phyloP scores from a whole-genome alignment of 208 protist genomes.

The Wallacemonas sp. region DNA sequence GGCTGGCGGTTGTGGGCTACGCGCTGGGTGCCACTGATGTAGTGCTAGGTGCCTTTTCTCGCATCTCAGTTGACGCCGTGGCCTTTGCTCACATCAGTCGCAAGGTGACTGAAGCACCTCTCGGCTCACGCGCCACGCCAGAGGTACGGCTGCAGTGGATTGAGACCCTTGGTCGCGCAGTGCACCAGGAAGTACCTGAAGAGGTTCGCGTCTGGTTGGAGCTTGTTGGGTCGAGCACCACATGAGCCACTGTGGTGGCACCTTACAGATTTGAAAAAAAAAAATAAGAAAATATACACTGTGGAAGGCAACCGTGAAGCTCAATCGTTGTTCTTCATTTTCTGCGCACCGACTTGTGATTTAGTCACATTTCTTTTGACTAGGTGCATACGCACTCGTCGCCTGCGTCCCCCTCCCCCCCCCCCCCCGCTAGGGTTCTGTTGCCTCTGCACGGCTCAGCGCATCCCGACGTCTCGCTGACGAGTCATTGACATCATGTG shows the following conservation, averaged over 20 bases:
- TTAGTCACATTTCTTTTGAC: no score
- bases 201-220: conserved; percentile 64
- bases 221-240: conserved; percentile 25
- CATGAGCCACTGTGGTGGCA: background rate
- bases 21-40: background rate
- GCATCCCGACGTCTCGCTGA: no score
- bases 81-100: conserved; percentile 36
- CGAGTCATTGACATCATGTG: no score
- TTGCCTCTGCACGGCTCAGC: no score
- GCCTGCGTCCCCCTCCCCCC: no score
- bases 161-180: conserved; percentile 26
- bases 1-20: conserved; percentile 10
- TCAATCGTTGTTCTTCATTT: no score
- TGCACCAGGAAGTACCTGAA: conserved; percentile 33
- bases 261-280: conserved; percentile 1
- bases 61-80: conserved; percentile 23
- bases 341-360: no score
- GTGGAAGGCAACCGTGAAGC: no score
- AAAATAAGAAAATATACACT: background rate
- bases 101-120: conserved; percentile 32
- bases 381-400: no score
- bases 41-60: background rate
- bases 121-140: conserved; percentile 23
- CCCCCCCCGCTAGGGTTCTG: no score
- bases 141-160: conserved; percentile 45